Evolutionary conservation across 2,329 filamentous ascomycete genomes (phyloP).

Genomic region (Apiospora phragmitis): DNA sequence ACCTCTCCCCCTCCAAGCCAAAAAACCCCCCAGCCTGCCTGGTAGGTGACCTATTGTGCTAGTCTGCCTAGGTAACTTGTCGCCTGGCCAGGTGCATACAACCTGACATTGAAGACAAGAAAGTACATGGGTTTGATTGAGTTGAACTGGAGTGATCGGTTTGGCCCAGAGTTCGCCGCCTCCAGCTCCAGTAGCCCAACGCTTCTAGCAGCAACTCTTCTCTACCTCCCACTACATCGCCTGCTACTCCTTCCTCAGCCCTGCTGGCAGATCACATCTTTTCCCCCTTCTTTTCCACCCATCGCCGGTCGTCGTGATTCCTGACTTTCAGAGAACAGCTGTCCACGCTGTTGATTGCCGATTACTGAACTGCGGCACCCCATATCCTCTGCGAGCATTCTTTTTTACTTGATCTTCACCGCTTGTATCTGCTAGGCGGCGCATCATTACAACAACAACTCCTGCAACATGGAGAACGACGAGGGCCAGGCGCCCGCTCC

Average conservation of each 20-base stretch:
- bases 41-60: background rate
- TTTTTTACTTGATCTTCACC: background rate
- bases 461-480: slow-evolving; percentile 27
- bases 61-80: background rate
- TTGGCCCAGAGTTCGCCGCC: slow-evolving; percentile 6
- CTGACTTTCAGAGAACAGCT: background rate
- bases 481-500: slow-evolving; percentile 37
- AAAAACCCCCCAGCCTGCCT: background rate
- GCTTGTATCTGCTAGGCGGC: slow-evolving; percentile 6
- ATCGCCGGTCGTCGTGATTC: slow-evolving; percentile 6
- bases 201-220: slow-evolving; percentile 7
- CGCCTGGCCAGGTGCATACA: background rate
- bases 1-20: background rate
- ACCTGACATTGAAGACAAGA: no score
- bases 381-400: background rate
- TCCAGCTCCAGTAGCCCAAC: slow-evolving; percentile 4
- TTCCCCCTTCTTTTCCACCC: background rate
- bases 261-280: slow-evolving; percentile 8
- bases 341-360: background rate
- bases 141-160: background rate
- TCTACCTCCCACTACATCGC: background rate
- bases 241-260: slow-evolving; percentile 1
- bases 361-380: background rate
- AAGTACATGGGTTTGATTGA: background rate
- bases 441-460: background rate